A percentile compares a stretch with the other conserved stretches of the same genome.
Conservation (phyloP, 768 basidiomycete genomes). For the Leccinum rimulosum region DNA sequence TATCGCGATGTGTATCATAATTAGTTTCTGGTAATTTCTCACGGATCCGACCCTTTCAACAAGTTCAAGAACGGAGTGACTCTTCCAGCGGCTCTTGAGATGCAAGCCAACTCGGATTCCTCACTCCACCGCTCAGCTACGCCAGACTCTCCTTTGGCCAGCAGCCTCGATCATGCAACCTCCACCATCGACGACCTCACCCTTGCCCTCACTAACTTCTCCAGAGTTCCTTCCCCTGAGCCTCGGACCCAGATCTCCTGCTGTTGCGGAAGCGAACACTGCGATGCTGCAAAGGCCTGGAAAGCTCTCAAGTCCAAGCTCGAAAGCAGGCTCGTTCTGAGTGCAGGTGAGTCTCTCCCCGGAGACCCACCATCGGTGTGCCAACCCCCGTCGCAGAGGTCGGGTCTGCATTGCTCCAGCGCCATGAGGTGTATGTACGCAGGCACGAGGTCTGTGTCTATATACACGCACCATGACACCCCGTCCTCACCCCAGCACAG, state of each 20-base stretch:
- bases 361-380: not conserved
- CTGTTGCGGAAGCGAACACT: conserved; percentile 65
- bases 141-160: conserved; percentile 50
- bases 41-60: conserved; percentile 6
- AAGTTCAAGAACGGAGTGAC: too few relatives aligned
- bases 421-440: conserved; percentile 84
- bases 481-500: conserved; percentile 19
- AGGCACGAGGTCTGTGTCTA: conserved; percentile 57
- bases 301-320: conserved; percentile 61
- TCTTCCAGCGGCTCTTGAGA: conserved; percentile 3
- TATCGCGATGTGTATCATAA: conserved; percentile 10
- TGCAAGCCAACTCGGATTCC: conserved; percentile 21
- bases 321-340: conserved; percentile 75
- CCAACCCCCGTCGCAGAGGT: conserved; percentile 55
- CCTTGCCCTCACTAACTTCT: conserved; percentile 66
- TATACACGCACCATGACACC: conserved; percentile 12
- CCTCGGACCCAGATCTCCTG: conserved; percentile 51
- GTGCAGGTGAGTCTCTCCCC: conserved; percentile 65
- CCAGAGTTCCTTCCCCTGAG: conserved; percentile 73
- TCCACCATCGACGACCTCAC: conserved; percentile 80
- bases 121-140: conserved; percentile 39
- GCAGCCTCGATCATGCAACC: conserved; percentile 50
- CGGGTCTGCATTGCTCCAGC: conserved; percentile 81
- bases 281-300: conserved; percentile 66
- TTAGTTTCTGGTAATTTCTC: conserved; percentile 14